Evolutionary conservation across 345 rosid genomes (phyloP), one percentile per base, ranked within the genome.

Genomic region (Populus pruinosa): DNA sequence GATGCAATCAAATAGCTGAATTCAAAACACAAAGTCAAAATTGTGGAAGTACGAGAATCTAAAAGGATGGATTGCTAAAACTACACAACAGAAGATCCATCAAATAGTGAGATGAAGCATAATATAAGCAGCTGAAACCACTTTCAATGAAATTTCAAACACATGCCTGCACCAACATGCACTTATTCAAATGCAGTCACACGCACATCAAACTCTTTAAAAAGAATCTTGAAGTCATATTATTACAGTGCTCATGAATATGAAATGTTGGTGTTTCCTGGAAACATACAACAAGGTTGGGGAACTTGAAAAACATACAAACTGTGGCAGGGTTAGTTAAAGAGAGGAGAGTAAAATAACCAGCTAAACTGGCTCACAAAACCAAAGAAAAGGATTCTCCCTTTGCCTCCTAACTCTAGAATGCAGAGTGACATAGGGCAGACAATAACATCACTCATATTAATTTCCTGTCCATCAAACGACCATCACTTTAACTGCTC

Each of bases 1-100:
- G 87, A 85, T 55, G 87, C 87, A 62, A 85, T 85, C 70, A 85
- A 73, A 71, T 85, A 85, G 80, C 83, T 85, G 83, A 75, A 71
- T n/a, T 49, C 67, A 56, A 72, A 11, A 74, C 18, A 74, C 59
- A 76, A 16, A 55, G 23, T 68, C 64, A 36, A 77, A 78, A 67
- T 64, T 36, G 5, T n/a, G 23, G 5, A 67, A 17, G 7, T 47
- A 23, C 35, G 25, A 27, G 18, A 41, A 31, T 10, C 33, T 29
- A 20, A 2, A 68, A 71, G n/a, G 49, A 75, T 38, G 33, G 72
- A 53, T 66, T 25, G 21, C 67, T 71, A 25, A 53, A 33, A 23
- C 3, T 9, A 49, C 17, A 69, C 12, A 55, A 23, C 29, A 25
- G 69, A 65, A 20, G 36, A 53, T 23, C 41, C n/a, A 50, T n/a